Percentiles rank a stretch among this genome's conserved stretches.
phyloP scores from a whole-genome alignment of 441 rosid species.

The Theobroma grandiflorum region DNA sequence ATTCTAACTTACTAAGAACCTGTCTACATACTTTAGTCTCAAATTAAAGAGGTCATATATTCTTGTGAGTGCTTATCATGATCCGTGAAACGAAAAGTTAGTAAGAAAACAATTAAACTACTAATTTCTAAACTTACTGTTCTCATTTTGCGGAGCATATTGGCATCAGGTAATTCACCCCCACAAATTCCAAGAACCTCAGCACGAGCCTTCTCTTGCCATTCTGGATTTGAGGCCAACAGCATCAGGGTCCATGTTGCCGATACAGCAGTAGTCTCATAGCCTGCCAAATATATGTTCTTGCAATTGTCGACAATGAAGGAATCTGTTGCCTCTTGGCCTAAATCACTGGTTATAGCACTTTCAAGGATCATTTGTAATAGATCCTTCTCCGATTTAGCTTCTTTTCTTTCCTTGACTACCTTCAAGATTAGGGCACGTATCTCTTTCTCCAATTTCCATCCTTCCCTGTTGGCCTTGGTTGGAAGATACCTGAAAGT shows the following conservation, averaged over 20 bases:
- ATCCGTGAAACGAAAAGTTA: too few relatives aligned
- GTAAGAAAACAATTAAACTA: background rate
- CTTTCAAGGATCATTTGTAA: conserved; percentile 48
- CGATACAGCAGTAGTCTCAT: conserved; percentile 64
- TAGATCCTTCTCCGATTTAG: conserved; percentile 37
- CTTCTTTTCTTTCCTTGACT: background rate
- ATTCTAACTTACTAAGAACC: too few relatives aligned
- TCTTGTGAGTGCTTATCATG: background rate
- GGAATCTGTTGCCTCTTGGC: conserved; percentile 33
- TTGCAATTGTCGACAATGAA: conserved; percentile 76
- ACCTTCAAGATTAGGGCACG: background rate
- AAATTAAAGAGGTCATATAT: background rate
- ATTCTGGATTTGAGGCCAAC: conserved; percentile 58
- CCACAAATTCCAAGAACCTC: conserved; percentile 55
- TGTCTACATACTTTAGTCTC: background rate
- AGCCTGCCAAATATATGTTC: conserved; percentile 71
- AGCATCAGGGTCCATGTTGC: conserved; percentile 77
- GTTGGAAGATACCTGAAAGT: background rate
- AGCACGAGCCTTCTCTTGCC: conserved; percentile 66
- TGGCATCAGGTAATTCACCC: conserved; percentile 44
- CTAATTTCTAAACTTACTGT: conserved; percentile 38
- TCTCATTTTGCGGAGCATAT: conserved; percentile 58
- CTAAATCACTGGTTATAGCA: conserved; percentile 38
- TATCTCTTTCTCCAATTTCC: conserved; percentile 1
- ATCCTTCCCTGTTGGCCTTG: conserved; percentile 3